Evolutionary conservation across 768 basidiomycete species (phyloP).

Genomic region (Calvatia gigantea): DNA sequence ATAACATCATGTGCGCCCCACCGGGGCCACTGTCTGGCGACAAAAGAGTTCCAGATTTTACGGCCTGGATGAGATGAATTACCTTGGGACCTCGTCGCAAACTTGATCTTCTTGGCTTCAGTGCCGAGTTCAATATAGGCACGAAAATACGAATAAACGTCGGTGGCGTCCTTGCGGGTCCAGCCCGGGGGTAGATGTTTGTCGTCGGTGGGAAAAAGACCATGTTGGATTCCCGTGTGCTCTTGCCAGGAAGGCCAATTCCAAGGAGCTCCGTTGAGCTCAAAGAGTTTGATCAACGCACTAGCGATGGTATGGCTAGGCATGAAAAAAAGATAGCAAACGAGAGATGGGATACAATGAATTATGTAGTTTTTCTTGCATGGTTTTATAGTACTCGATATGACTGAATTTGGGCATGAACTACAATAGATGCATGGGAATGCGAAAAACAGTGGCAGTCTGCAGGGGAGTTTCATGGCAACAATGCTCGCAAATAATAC

Average conservation of each 20-base stretch:
- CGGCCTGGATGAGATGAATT: slow-evolving; percentile 13
- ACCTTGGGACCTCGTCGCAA: not conserved
- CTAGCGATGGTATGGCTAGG: slow-evolving; percentile 5
- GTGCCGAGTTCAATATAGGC: slow-evolving; percentile 5
- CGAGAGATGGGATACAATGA: not conserved
- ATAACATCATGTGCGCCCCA: slow-evolving; percentile 18
- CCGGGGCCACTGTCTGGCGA: slow-evolving; percentile 8
- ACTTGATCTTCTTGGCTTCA: not conserved
- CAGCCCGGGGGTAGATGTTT: slow-evolving; percentile 15
- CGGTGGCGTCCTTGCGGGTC: slow-evolving; percentile 8
- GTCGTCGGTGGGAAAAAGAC: slow-evolving; percentile 21
- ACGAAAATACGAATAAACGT: slow-evolving; percentile 15
- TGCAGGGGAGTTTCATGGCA: too few species aligned
- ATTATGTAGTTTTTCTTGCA: too few species aligned
- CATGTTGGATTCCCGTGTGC: slow-evolving; percentile 18
- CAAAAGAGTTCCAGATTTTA: slow-evolving; percentile 12
- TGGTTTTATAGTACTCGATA: not conserved
- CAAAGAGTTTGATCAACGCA: slow-evolving; percentile 17
- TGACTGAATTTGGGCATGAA: not conserved
- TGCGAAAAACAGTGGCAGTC: too few species aligned
- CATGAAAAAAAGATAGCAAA: not conserved
- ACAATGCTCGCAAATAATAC: too few species aligned
- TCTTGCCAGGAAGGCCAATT: slow-evolving; percentile 17
- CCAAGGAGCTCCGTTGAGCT: slow-evolving; percentile 15
- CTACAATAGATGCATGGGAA: too few species aligned